phyloP scores from a whole-genome alignment of 2,329 filamentous ascomycete species.

The Exophiala spinifera region DNA sequence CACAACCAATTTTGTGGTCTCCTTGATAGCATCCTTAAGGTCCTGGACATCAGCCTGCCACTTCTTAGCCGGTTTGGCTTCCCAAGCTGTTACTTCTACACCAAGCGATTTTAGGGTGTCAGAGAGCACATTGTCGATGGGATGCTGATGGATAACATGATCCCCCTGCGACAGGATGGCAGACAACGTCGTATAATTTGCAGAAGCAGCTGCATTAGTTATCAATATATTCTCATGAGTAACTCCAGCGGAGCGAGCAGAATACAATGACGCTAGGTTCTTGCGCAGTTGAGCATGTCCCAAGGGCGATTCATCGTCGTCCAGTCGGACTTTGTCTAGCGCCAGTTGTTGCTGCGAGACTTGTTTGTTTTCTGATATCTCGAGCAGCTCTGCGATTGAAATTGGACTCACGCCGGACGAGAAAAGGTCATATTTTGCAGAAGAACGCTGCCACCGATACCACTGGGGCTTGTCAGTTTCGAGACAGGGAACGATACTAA shows the following conservation, averaged over 20 bases:
- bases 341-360: constrained; percentile 17
- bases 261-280: constrained; percentile 34
- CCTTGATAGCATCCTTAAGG: constrained; percentile 58
- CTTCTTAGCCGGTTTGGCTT: constrained; percentile 59
- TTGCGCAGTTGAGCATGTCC: constrained; percentile 30
- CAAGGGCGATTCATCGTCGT: constrained; percentile 31
- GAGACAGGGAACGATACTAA: not conserved
- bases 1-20: constrained; percentile 56
- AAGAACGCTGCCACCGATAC: constrained; percentile 55
- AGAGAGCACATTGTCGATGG: constrained; percentile 84
- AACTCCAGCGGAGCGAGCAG: constrained; percentile 50
- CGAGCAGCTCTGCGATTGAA: constrained; percentile 64
- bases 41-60: constrained; percentile 67
- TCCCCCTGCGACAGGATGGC: constrained; percentile 68
- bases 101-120: constrained; percentile 70
- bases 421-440: constrained; percentile 64
- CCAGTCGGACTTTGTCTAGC: constrained; percentile 27
- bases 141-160: constrained; percentile 82
- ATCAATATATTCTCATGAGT: constrained; percentile 66
- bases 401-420: constrained; percentile 76
- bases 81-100: constrained; percentile 75
- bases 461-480: constrained; percentile 41
- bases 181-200: constrained; percentile 80
- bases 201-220: constrained; percentile 75
- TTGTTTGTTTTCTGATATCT: constrained; percentile 50